phyloP scores from a whole-genome alignment of 768 basidiomycete species.

The Podaxis sp. region DNA sequence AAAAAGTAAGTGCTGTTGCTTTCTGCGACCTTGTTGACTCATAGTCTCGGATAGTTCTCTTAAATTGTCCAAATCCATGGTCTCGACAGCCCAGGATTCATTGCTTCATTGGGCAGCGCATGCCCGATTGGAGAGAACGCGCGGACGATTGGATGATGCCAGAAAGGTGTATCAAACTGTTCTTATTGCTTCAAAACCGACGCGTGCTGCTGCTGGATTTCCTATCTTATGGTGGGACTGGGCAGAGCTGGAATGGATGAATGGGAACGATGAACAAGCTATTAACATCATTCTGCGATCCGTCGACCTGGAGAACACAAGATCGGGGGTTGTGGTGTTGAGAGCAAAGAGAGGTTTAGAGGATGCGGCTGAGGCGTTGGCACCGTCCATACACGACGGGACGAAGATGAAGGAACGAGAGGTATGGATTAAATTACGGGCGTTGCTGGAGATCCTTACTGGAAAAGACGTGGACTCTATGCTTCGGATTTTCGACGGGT shows the following conservation, averaged over 20 bases:
- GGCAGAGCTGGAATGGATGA: conserved; percentile 84
- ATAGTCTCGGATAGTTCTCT: conserved; percentile 47
- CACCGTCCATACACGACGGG: conserved; percentile 23
- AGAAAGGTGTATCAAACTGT: conserved; percentile 77
- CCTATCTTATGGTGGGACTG: conserved; percentile 76
- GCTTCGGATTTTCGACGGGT: conserved; percentile 41
- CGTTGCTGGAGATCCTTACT: conserved; percentile 63
- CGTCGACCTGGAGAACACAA: conserved; percentile 50
- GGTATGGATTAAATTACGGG: conserved; percentile 65
- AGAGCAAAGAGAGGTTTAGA: conserved; percentile 67
- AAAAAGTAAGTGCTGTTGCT: conserved; percentile 47
- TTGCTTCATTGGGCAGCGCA: conserved; percentile 73
- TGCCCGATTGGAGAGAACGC: conserved; percentile 67
- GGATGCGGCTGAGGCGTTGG: conserved; percentile 34
- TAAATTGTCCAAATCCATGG: conserved; percentile 64
- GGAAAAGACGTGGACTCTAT: conserved; percentile 39
- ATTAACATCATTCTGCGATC: conserved; percentile 54
- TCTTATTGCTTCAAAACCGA: conserved; percentile 45
- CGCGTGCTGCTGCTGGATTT: conserved; percentile 32
- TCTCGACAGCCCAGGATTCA: conserved; percentile 58
- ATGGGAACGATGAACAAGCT: conserved; percentile 47
- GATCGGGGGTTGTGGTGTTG: conserved; percentile 51
- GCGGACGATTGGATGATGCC: conserved; percentile 65
- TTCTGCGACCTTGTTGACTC: not conserved
- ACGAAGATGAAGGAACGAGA: conserved; percentile 55